Base-by-base conservation (phyloP, 1,139 yeast species). In the Geotrichum aggregatum region DNA sequence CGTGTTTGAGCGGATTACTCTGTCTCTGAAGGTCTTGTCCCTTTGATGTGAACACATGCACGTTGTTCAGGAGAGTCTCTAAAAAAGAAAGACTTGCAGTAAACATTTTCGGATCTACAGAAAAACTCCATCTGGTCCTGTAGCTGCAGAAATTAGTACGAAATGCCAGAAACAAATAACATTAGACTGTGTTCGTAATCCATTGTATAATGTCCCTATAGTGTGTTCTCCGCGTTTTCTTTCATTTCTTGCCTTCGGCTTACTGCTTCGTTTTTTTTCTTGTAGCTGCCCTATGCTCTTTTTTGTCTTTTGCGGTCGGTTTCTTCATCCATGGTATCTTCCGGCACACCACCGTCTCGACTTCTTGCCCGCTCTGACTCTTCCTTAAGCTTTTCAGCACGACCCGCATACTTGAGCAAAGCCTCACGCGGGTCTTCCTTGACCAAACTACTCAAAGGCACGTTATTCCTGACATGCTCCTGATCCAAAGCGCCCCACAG, bases 391-490 rank as follows among this genome's bases (percentile, higher is more conserved):
- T 60, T 55, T 49, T 66, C 59, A 10, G 69, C 66, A n/a, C 60
- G 55, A 21, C 65, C 66, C 6, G 72, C 71, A 49, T 63, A 69
- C 52, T 67, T 67, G 28, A 69, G 59, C 44, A 71, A 56, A 13
- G 69, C 72, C 50, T 69, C 73, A 34, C 74, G 56, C 1, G 74
- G 73, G 54, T 71, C 74, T 54, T 71, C 72, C 22, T 58, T 55
- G 11, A 57, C 55, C 39, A 61, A 47, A 30, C 58, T 50, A 43
- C 63, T 56, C 22, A 62, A 39, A 11, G 54, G 50, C 7, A 61
- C 59, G 45, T 60, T 61, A 10, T 56, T 54, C 19, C 57, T 54
- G 14, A 63, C 57, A 47, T 59, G 61, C 44, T 62, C 60, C 16
- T 56, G 58, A 35, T 59, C 63, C 1, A 66, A 64, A 1, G 59